phyloP scores from a whole-genome alignment of 306 rosid genomes.

The Cucumis melo region DNA sequence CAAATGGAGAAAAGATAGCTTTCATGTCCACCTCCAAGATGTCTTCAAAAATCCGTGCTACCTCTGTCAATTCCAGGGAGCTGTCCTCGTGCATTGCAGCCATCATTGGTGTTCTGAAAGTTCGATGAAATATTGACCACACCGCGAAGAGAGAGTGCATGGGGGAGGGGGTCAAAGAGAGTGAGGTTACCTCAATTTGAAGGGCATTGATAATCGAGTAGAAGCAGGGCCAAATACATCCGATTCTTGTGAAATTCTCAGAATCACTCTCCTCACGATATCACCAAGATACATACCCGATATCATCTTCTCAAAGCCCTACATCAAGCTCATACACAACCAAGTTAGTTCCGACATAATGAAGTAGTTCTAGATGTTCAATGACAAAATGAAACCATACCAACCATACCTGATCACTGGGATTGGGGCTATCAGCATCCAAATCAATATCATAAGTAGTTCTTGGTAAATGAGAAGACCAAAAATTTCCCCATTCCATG shows the following conservation, averaged over 20 bases:
- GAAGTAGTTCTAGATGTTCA: not conserved
- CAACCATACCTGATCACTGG: constrained; percentile 64
- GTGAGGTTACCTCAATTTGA: constrained; percentile 46
- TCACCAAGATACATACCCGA: constrained; percentile 97
- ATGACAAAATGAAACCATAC: constrained; percentile 21
- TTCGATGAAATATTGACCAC: not conserved
- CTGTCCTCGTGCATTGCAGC: constrained; percentile 87
- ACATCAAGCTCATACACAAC: constrained; percentile 13
- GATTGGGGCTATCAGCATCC: constrained; percentile 88
- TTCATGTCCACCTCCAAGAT: constrained; percentile 41
- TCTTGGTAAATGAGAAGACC: constrained; percentile 92
- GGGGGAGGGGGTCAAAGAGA: not conserved
- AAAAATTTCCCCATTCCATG: constrained; percentile 97
- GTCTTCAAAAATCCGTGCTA: constrained; percentile 44
- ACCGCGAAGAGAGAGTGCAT: not conserved
- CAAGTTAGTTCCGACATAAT: constrained; percentile 8
- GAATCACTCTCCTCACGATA: constrained; percentile 76
- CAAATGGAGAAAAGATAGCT: not conserved
- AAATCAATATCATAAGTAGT: constrained; percentile 60
- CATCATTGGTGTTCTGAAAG: constrained; percentile 61
- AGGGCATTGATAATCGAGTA: constrained; percentile 45
- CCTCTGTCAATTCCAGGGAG: constrained; percentile 60
- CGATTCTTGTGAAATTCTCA: constrained; percentile 59
- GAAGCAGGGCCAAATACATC: constrained; percentile 57
- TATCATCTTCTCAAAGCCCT: constrained; percentile 97